phyloP scores from a whole-genome alignment of 1,284 basidiomycete species.

The Leccinum fallax region DNA sequence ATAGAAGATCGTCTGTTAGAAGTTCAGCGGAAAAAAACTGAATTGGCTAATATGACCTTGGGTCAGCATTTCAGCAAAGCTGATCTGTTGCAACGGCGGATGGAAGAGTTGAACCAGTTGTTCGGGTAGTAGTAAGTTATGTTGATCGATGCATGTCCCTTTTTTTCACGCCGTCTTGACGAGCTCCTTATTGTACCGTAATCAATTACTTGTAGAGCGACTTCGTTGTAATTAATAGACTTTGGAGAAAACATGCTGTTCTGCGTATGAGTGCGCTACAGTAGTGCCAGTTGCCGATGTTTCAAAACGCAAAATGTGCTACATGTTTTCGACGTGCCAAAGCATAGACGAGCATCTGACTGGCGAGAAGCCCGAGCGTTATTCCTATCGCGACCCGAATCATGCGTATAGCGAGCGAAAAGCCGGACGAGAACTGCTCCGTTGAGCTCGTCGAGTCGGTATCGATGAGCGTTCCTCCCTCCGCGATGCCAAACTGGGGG shows the following conservation, averaged over 20 bases:
- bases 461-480: constrained; percentile 80
- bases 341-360: constrained; percentile 77
- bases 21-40: constrained; percentile 95
- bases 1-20: constrained; percentile 89
- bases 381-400: constrained; percentile 87
- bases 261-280: background rate
- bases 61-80: constrained; percentile 81
- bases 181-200: constrained; percentile 29
- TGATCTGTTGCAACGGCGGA: constrained; percentile 79
- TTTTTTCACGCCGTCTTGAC: constrained; percentile 14
- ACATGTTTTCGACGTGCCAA: constrained; percentile 74
- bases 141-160: constrained; percentile 16
- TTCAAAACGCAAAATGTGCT: constrained; percentile 77
- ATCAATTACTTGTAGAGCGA: constrained; percentile 35
- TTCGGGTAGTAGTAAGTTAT: constrained; percentile 49
- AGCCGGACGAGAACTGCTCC: constrained; percentile 65
- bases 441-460: constrained; percentile 59
- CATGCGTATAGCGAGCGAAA: constrained; percentile 74
- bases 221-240: constrained; percentile 35
- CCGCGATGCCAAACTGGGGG: constrained; percentile 77
- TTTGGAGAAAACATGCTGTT: constrained; percentile 5
- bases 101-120: constrained; percentile 79
- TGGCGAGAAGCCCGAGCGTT: constrained; percentile 80
- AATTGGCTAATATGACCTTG: constrained; percentile 88
- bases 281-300: background rate